Evolutionary conservation across 2,329 filamentous ascomycete genomes (phyloP).

Genomic region (Amauroascus verrucosus): DNA sequence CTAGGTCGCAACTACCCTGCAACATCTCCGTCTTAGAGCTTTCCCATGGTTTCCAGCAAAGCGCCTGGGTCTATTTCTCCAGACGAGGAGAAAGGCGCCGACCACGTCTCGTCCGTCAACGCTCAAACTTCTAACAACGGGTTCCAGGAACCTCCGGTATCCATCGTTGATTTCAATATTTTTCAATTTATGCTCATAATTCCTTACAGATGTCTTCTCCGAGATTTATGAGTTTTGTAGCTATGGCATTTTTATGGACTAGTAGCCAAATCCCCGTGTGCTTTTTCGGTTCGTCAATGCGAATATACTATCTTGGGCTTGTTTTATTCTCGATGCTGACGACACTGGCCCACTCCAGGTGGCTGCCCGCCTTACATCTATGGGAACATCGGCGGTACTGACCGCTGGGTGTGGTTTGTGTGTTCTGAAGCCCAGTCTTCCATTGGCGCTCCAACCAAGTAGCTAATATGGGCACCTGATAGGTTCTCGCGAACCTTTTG

Average conservation of each 20-base stretch:
- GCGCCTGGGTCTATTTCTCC: background rate
- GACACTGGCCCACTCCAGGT: conserved; percentile 19
- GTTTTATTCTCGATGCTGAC: background rate
- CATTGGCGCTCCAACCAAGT: background rate
- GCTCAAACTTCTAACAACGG: background rate
- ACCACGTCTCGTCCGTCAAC: conserved; percentile 21
- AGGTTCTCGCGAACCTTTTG: conserved; percentile 44
- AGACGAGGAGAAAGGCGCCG: conserved; percentile 23
- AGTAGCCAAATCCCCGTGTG: conserved; percentile 52
- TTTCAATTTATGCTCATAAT: background rate
- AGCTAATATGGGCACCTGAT: background rate
- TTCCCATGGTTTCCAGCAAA: background rate
- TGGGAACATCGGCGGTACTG: conserved; percentile 48
- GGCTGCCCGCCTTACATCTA: conserved; percentile 48
- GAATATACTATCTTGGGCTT: background rate
- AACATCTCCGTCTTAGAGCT: background rate
- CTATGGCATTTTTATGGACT: conserved; percentile 53
- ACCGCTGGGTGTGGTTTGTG: conserved; percentile 53
- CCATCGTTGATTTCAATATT: conserved; percentile 11
- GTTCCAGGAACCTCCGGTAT: conserved; percentile 32
- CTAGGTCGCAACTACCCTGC: background rate
- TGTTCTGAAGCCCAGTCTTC: conserved; percentile 12
- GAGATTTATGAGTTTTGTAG: conserved; percentile 45
- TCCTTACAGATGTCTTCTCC: conserved; percentile 15
- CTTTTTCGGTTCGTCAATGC: conserved; percentile 35